Evolutionary conservation across 495 filamentous ascomycete species (phyloP).

Genomic region (Aspergillus bertholletiae): DNA sequence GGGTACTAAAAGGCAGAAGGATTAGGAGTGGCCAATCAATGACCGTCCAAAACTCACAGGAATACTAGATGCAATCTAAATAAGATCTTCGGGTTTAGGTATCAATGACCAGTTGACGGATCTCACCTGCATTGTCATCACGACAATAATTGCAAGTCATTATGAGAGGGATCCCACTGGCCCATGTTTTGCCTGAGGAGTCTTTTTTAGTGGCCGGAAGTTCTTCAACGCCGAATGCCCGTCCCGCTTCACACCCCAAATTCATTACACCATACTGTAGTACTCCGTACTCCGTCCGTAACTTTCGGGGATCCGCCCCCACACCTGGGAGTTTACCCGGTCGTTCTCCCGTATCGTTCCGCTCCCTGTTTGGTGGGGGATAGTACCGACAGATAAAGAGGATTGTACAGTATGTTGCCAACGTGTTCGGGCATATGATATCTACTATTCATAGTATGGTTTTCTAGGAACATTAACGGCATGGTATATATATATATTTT

Average conservation of each 20-base stretch:
- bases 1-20: conserved; percentile 8
- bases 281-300: neutral
- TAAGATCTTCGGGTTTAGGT: conserved; percentile 1
- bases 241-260: neutral
- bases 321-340: neutral
- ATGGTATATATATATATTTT: neutral
- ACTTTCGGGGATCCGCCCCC: neutral
- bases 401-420: neutral
- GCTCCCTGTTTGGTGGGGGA: neutral
- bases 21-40: conserved; percentile 4
- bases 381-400: neutral
- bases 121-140: neutral
- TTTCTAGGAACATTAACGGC: neutral
- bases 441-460: neutral
- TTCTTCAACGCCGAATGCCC: conserved; percentile 20
- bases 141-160: neutral
- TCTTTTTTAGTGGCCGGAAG: conserved; percentile 7
- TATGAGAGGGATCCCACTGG: too few species aligned
- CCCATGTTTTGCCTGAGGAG: neutral
- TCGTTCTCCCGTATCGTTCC: neutral
- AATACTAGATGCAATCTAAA: neutral
- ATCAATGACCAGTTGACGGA: neutral
- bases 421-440: neutral
- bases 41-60: neutral
- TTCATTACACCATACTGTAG: too few species aligned